Conservation (phyloP, 2,329 filamentous ascomycete genomes). For the Tolypocladium sp. region DNA sequence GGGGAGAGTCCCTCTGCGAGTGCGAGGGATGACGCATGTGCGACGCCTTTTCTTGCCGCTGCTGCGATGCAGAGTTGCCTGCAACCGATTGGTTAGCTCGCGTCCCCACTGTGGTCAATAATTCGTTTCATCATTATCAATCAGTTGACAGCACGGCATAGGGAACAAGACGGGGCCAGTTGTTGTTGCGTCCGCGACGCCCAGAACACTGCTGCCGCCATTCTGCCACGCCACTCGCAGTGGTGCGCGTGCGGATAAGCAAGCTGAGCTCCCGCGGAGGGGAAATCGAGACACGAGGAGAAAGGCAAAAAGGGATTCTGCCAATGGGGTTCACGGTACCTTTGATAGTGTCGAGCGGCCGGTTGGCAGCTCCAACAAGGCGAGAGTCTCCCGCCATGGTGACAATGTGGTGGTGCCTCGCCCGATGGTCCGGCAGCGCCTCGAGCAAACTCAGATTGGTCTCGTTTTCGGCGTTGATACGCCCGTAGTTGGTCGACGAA, state of each 20-base stretch:
- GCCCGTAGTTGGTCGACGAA: slow-evolving; percentile 18
- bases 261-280: not conserved
- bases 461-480: slow-evolving; percentile 26
- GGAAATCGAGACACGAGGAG: not conserved
- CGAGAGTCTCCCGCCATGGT: not conserved
- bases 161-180: not conserved
- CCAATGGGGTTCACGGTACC: not conserved
- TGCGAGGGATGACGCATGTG: not conserved
- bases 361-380: not conserved
- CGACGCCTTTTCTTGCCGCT: not conserved
- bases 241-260: not conserved
- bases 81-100: not conserved
- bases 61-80: not conserved
- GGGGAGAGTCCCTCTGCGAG: slow-evolving; percentile 8
- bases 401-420: slow-evolving; percentile 1
- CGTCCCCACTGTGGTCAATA: not conserved
- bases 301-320: not conserved
- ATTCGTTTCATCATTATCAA: not conserved
- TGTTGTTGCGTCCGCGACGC: not conserved
- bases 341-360: not conserved
- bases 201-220: not conserved
- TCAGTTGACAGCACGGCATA: not conserved
- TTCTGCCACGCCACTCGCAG: no score
- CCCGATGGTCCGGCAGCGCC: slow-evolving; percentile 14
- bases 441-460: slow-evolving; percentile 20